These are phyloP conservation scores for Fusarium heterosporum DNA, from an alignment of 2,329 filamentous ascomycete species.

Conservation along the genomic window DNA sequence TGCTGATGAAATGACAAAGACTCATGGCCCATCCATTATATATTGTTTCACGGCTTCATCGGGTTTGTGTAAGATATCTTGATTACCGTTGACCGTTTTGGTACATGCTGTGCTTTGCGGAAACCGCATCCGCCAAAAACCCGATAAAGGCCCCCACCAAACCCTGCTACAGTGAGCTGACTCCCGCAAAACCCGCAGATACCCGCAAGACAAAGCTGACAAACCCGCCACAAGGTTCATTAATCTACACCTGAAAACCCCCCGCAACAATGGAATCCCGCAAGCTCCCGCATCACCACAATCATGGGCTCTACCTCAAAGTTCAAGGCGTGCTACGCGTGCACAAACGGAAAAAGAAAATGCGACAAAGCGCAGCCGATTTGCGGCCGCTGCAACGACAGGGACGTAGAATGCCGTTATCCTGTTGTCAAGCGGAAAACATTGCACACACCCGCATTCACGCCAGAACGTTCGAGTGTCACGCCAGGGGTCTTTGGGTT, in stretches of 20 bases:
- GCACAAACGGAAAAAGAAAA: conserved; percentile 4
- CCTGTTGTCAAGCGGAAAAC: conserved; percentile 4
- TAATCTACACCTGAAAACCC: neutral
- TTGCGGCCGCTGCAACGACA: conserved; percentile 7
- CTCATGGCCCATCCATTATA: neutral
- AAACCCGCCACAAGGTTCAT: conserved; percentile 1
- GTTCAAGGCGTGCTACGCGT: conserved; percentile 4
- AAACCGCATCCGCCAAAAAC: neutral
- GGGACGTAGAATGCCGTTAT: conserved; percentile 17
- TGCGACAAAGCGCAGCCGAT: conserved; percentile 17
- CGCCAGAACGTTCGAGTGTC: neutral
- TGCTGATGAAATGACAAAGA: fast-evolving
- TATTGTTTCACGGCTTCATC: neutral
- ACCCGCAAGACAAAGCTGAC: conserved; percentile 8
- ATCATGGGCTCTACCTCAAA: neutral
- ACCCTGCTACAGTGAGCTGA: neutral
- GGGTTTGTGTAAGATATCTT: too few species aligned
- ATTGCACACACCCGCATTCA: neutral
- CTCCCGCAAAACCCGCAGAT: neutral
- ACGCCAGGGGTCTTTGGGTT: neutral
- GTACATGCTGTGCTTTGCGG: too few species aligned
- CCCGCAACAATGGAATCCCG: neutral
- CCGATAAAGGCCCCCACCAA: neutral
- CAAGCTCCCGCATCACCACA: neutral
- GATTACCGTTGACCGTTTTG: too few species aligned